Conservation (phyloP, 345 rosid genomes). For the Raphanus sativus region DNA sequence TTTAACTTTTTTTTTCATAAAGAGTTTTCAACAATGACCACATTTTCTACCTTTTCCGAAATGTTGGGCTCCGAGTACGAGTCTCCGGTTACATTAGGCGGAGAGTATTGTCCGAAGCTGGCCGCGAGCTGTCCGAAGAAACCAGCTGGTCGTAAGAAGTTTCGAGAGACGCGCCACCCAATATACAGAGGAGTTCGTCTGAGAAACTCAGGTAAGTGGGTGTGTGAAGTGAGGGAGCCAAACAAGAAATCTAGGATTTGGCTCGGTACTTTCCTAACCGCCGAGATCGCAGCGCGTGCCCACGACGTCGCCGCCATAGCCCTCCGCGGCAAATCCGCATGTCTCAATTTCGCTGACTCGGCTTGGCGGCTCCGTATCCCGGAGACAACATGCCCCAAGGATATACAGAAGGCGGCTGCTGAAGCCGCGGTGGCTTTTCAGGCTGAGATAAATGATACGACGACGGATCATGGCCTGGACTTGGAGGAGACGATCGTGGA, state of each 20-base stretch:
- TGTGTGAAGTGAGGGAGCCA: conserved; percentile 81
- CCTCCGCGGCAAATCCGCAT: conserved; percentile 66
- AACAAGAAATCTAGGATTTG: conserved; percentile 83
- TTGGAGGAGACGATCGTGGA: not conserved
- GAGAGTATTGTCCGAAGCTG: conserved; percentile 34
- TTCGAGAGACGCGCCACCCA: conserved; percentile 83
- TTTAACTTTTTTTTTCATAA: not conserved
- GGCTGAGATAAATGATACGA: not conserved
- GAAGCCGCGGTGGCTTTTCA: conserved; percentile 31
- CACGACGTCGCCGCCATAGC: conserved; percentile 87
- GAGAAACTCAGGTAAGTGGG: conserved; percentile 87
- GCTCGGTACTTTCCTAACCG: conserved; percentile 69
- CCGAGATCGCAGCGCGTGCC: conserved; percentile 90
- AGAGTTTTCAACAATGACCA: conserved; percentile 9
- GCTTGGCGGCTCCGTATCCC: conserved; percentile 72
- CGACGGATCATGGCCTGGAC: conserved; percentile 12
- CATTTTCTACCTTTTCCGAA: conserved; percentile 20
- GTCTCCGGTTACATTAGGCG: conserved; percentile 37
- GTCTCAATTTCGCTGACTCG: conserved; percentile 88
- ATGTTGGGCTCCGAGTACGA: conserved; percentile 41
- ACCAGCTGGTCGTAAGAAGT: conserved; percentile 82
- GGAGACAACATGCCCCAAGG: conserved; percentile 53
- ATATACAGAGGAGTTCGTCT: conserved; percentile 75
- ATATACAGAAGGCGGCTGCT: conserved; percentile 52
- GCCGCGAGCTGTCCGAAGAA: conserved; percentile 72